These are phyloP conservation scores for Starmerella lactis-condensi DNA, from an alignment of 805 yeast genomes.

Conservation along the genomic window DNA sequence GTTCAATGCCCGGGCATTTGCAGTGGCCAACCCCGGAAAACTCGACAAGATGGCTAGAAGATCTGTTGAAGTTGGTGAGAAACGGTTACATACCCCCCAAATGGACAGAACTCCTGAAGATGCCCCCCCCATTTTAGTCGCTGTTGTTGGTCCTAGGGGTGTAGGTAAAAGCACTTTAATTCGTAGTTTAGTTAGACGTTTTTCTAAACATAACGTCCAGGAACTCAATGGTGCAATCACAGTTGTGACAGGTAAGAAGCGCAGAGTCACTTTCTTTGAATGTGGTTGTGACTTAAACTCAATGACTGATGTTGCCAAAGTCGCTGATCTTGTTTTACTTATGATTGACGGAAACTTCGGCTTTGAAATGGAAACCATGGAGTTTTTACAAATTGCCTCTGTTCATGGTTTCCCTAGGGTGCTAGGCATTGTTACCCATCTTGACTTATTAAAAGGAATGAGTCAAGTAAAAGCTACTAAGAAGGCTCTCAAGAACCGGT, in stretches of 20 bases:
- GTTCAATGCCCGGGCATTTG: constrained; percentile 64
- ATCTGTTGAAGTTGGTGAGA: constrained; percentile 64
- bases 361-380: constrained; percentile 99
- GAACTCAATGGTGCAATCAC: constrained; percentile 94
- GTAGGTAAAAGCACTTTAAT: constrained; percentile 92
- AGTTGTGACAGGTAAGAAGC: constrained; percentile 83
- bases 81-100: constrained; percentile 88
- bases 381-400: constrained; percentile 82
- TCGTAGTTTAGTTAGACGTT: constrained; percentile 68
- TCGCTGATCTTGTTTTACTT: constrained; percentile 77
- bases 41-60: constrained; percentile 69
- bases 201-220: constrained; percentile 66
- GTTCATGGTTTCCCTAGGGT: constrained; percentile 99
- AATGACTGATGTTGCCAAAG: constrained; percentile 90
- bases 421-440: constrained; percentile 84
- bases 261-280: constrained; percentile 83
- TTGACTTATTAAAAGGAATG: constrained; percentile 80
- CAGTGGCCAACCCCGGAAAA: constrained; percentile 70
- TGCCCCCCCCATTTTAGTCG: constrained; percentile 91
- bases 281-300: constrained; percentile 83
- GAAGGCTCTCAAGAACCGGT: constrained; percentile 76
- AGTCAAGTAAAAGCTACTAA: constrained; percentile 79
- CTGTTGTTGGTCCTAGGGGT: constrained; percentile 97
- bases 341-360: constrained; percentile 95
- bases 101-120: constrained; percentile 93